These are phyloP conservation scores for Chlamydomonas sphaeroides DNA, from an alignment of 139 green algal species.

Conservation along the genomic window DNA sequence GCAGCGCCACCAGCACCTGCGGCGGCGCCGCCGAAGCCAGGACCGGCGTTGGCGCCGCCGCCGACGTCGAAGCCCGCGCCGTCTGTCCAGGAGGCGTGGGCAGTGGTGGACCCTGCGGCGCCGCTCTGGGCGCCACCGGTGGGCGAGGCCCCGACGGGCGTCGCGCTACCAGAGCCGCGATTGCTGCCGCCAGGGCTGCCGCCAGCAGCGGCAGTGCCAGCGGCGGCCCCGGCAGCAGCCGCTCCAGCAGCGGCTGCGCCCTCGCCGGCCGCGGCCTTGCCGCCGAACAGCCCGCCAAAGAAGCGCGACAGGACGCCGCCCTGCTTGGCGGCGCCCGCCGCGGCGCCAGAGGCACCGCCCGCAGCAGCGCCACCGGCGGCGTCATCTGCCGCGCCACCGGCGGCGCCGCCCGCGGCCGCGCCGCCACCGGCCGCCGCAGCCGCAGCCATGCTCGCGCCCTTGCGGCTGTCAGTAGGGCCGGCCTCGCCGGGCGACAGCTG, in stretches of 20 bases:
- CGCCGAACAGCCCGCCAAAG: slow-evolving; percentile 4
- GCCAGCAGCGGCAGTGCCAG: neutral
- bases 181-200: neutral
- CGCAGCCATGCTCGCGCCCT: too few relatives aligned
- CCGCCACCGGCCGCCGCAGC: too few relatives aligned
- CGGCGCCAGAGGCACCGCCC: neutral
- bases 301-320: neutral
- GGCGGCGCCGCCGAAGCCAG: neutral
- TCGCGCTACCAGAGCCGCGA: neutral
- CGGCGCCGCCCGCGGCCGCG: too few relatives aligned
- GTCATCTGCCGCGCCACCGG: neutral
- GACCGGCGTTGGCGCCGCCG: too few relatives aligned
- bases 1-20: too few relatives aligned
- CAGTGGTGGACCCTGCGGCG: too few relatives aligned
- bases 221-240: neutral
- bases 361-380: neutral
- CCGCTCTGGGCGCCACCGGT: too few relatives aligned
- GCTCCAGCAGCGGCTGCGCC: neutral
- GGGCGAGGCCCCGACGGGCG: too few relatives aligned
- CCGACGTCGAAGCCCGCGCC: neutral
- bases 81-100: too few relatives aligned
- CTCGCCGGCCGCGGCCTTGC: neutral
- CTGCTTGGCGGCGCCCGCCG: neutral
- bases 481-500: neutral
- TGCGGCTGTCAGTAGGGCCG: neutral